Percentiles rank a stretch among this genome's conserved stretches.
phyloP scores from a whole-genome alignment of 495 filamentous ascomycete species.

The Astrothelium macrocarpum region DNA sequence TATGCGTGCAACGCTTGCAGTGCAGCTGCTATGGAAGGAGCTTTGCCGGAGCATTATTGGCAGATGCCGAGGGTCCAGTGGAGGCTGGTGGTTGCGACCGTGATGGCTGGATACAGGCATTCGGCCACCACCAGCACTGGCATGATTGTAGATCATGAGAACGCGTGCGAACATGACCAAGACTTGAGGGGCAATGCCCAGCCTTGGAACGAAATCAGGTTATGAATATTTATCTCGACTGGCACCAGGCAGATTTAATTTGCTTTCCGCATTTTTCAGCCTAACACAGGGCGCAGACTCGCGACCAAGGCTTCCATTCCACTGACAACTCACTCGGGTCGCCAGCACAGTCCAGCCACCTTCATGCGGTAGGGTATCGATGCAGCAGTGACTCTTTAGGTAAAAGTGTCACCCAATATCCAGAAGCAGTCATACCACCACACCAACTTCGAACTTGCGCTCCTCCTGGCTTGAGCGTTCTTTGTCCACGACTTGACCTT shows the following conservation, averaged over 20 bases:
- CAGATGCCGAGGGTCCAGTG: neutral
- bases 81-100: slow-evolving; percentile 4
- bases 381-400: slow-evolving; percentile 2
- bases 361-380: neutral
- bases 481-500: neutral
- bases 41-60: neutral
- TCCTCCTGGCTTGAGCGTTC: slow-evolving; percentile 5
- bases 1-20: slow-evolving; percentile 6
- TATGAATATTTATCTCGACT: slow-evolving; percentile 4
- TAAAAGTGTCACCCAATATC: neutral
- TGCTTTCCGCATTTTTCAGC: neutral
- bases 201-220: neutral
- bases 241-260: neutral
- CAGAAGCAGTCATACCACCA: slow-evolving; percentile 2
- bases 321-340: neutral
- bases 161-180: slow-evolving; percentile 3
- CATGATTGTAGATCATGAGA: slow-evolving; percentile 2
- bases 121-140: slow-evolving; percentile 1
- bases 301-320: neutral
- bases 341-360: slow-evolving; percentile 1
- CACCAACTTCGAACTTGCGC: neutral
- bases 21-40: slow-evolving; percentile 1
- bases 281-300: neutral
- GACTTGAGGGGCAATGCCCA: neutral
- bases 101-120: slow-evolving; percentile 8